phyloP scores from a whole-genome alignment of 2,329 filamentous ascomycete species.

The Clonostachys byssicola region DNA sequence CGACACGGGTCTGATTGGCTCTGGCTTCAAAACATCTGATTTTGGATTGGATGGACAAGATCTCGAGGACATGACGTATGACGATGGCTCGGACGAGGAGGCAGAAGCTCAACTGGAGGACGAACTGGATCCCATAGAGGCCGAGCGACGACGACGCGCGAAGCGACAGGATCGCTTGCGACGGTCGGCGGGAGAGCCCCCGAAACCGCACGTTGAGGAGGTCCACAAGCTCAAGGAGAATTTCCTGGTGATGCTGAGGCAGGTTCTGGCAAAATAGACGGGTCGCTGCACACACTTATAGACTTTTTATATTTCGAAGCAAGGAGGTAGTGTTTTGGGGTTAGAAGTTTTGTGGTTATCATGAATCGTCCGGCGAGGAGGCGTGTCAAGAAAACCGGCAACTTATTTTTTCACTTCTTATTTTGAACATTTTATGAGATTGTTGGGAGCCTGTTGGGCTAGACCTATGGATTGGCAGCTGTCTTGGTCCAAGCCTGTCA shows the following conservation, averaged over 20 bases:
- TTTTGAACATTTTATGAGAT: no score
- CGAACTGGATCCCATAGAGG: conserved; percentile 80
- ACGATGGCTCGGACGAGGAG: conserved; percentile 60
- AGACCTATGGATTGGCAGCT: no score
- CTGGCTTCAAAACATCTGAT: conserved; percentile 73
- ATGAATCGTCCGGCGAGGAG: no score
- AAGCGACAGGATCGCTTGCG: conserved; percentile 78
- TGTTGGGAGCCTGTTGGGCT: no score
- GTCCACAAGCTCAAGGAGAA: conserved; percentile 75
- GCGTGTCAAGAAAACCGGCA: no score
- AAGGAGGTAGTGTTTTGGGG: no score
- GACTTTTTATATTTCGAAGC: neutral
- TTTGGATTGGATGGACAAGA: conserved; percentile 89
- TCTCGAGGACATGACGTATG: conserved; percentile 79
- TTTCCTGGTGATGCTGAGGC: conserved; percentile 77
- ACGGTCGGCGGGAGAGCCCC: conserved; percentile 76
- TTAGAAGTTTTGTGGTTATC: no score
- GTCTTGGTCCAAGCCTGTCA: no score
- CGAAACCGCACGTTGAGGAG: conserved; percentile 75
- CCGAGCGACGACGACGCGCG: conserved; percentile 73
- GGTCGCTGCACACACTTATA: neutral
- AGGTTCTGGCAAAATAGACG: conserved; percentile 69
- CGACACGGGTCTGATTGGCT: conserved; percentile 43
- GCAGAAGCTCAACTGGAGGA: conserved; percentile 71
- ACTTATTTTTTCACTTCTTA: no score